phyloP scores from a whole-genome alignment of 73 alveolate species.

The Durusdinium trenchii region DNA sequence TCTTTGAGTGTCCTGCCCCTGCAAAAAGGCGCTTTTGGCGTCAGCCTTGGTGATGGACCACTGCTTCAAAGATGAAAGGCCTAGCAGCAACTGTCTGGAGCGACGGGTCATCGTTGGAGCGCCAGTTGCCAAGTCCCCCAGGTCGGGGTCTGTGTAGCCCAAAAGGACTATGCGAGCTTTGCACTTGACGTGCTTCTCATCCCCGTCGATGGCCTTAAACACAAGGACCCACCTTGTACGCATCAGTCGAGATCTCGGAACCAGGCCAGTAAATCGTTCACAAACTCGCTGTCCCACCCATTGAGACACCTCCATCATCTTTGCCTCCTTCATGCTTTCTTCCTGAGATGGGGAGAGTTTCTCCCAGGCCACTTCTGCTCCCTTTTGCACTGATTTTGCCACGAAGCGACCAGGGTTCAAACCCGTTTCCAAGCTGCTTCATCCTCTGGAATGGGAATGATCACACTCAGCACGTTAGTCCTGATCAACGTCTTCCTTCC shows the following conservation, averaged over 20 bases:
- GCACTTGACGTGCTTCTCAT: background rate
- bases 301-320: background rate
- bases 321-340: background rate
- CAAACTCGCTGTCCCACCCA: constrained; percentile 7
- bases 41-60: constrained; percentile 22
- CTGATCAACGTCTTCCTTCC: background rate
- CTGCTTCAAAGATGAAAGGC: background rate
- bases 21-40: constrained; percentile 25
- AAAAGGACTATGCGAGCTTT: constrained; percentile 15
- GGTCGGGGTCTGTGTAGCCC: constrained; percentile 43
- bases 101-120: constrained; percentile 7
- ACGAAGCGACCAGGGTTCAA: background rate
- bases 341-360: background rate
- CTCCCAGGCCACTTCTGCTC: constrained; percentile 15
- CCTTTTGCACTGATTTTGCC: constrained; percentile 16
- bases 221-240: background rate
- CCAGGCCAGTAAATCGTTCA: background rate
- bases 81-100: background rate
- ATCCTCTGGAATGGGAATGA: background rate
- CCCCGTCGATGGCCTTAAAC: background rate
- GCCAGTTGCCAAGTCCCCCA: background rate
- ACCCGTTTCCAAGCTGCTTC: background rate
- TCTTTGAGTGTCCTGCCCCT: background rate
- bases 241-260: background rate
- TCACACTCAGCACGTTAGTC: background rate